Evolutionary conservation across 83 land plant genomes (phyloP).

Genomic region (Thuja plicata): DNA sequence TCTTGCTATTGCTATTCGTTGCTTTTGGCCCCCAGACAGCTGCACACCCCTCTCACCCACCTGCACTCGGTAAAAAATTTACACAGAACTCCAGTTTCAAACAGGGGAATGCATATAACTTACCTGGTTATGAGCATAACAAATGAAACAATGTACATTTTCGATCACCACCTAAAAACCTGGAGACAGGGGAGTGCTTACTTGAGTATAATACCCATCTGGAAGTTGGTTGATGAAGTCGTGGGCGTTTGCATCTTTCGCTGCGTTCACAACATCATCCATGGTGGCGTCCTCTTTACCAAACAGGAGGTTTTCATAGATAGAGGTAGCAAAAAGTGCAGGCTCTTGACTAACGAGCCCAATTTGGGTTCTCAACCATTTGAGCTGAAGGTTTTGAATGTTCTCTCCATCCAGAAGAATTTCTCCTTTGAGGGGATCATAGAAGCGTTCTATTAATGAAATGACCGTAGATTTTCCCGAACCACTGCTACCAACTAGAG

Average conservation of each 20-base stretch:
- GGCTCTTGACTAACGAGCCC: constrained; percentile 82
- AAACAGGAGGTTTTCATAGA: constrained; percentile 58
- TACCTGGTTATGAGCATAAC: not conserved
- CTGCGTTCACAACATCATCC: constrained; percentile 60
- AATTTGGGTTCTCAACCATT: constrained; percentile 57
- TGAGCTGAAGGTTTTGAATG: constrained; percentile 56
- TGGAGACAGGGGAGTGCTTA: constrained; percentile 9
- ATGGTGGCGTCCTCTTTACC: constrained; percentile 59
- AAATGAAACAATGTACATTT: too few relatives aligned
- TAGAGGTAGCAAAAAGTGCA: constrained; percentile 63
- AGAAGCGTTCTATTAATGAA: constrained; percentile 64
- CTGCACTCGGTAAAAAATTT: not conserved
- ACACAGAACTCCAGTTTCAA: not conserved
- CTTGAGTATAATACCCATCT: constrained; percentile 68
- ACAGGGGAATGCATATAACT: not conserved
- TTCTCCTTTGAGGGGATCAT: constrained; percentile 64
- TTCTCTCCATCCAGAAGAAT: constrained; percentile 60
- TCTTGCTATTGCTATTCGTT: constrained; percentile 46
- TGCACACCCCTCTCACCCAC: constrained; percentile 45
- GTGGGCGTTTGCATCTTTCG: constrained; percentile 73
- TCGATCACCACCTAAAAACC: not conserved
- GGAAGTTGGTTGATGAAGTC: constrained; percentile 57
- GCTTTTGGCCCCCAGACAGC: constrained; percentile 53
- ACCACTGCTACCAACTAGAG: constrained; percentile 76
- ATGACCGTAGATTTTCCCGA: constrained; percentile 75